A percentile compares a stretch with the other conserved stretches of the same genome.
phyloP scores from a whole-genome alignment of 495 filamentous ascomycete species.

The Penicillium coffeae region DNA sequence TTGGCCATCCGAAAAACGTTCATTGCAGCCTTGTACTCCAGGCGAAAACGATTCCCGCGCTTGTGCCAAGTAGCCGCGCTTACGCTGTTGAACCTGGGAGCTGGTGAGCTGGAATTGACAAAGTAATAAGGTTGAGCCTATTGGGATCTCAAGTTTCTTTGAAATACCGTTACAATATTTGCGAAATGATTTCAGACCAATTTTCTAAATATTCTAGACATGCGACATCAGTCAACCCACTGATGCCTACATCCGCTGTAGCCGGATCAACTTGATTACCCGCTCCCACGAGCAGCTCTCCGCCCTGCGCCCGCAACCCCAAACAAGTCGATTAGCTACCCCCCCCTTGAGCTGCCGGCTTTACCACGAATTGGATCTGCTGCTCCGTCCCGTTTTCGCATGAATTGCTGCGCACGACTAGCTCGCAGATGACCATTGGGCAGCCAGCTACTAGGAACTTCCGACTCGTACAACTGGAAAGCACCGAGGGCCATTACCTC shows the following conservation, averaged over 20 bases:
- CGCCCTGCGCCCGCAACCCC: constrained; percentile 31
- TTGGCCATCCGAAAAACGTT: constrained; percentile 14
- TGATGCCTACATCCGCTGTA: background rate
- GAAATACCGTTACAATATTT: too few species aligned
- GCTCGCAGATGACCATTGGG: background rate
- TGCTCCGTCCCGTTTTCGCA: too few species aligned
- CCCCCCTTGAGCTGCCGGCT: constrained; percentile 8
- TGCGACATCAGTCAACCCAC: too few species aligned
- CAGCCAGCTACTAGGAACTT: background rate
- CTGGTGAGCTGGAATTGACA: too few species aligned
- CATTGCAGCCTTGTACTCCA: background rate
- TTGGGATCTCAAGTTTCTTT: too few species aligned
- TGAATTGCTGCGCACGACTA: background rate
- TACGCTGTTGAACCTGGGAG: too few species aligned
- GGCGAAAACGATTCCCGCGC: too few species aligned
- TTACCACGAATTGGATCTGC: constrained; percentile 2
- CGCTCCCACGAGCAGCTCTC: constrained; percentile 31
- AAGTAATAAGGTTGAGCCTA: too few species aligned
- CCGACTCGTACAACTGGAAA: background rate
- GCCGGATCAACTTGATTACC: constrained; percentile 24
- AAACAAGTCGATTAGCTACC: constrained; percentile 30
- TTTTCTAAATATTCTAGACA: too few species aligned
- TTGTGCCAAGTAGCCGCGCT: too few species aligned
- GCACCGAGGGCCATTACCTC: constrained; percentile 8
- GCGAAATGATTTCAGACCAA: too few species aligned